These are phyloP conservation scores for Alternaria dauci DNA, from an alignment of 2,329 filamentous ascomycete species.

Conservation along the genomic window DNA sequence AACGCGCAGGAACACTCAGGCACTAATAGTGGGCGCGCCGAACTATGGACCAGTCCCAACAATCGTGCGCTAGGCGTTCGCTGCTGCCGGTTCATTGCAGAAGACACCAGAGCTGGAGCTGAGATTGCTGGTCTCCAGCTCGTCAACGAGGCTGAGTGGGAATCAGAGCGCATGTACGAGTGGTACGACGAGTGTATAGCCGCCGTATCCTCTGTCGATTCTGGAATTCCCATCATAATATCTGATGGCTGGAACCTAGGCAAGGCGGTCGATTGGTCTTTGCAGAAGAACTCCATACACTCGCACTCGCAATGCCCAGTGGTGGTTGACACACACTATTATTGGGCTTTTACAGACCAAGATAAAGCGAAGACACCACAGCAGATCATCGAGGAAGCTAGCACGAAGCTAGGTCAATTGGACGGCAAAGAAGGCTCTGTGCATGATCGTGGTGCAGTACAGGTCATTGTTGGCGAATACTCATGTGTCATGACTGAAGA, in stretches of 20 bases:
- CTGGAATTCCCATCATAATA: conserved; percentile 63
- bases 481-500: conserved; percentile 64
- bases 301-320: conserved; percentile 55
- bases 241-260: conserved; percentile 66
- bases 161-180: conserved; percentile 62
- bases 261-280: conserved; percentile 56
- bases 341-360: conserved; percentile 65
- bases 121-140: conserved; percentile 65
- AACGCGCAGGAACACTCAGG: conserved; percentile 66
- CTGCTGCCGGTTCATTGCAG: conserved; percentile 61
- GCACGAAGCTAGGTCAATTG: conserved; percentile 56
- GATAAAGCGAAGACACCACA: conserved; percentile 62
- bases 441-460: conserved; percentile 59
- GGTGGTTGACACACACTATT: conserved; percentile 67
- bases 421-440: conserved; percentile 59
- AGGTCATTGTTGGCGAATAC: conserved; percentile 66
- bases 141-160: conserved; percentile 64
- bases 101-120: conserved; percentile 55
- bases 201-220: conserved; percentile 59
- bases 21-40: conserved; percentile 60
- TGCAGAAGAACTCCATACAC: conserved; percentile 51
- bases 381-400: conserved; percentile 60
- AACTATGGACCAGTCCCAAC: conserved; percentile 58
- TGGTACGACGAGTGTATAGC: conserved; percentile 64
- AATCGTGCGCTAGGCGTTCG: conserved; percentile 58